Base-by-base conservation (phyloP, 345 rosid species). In the Sapria himalayana region DNA sequence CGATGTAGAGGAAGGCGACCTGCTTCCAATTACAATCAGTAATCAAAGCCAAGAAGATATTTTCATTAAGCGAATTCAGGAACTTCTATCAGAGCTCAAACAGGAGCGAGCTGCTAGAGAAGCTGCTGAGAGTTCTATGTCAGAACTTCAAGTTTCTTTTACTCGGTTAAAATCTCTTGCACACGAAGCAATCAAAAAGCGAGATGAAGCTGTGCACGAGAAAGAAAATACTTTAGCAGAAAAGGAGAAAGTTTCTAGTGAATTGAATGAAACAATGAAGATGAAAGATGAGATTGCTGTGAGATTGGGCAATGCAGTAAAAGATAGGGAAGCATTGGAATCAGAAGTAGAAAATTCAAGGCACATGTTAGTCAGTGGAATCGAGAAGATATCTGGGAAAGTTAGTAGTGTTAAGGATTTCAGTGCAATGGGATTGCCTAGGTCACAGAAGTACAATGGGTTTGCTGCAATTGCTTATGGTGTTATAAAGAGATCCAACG, bases 351-450 rank as follows among this genome's bases (percentile, higher is more conserved):
- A 84, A 62, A 79, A 57, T 33, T 77, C 84, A 1, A 69, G 81
- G 19, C 95, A 84, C 54, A 77, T 89, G 93, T 58, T 89, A 16
- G 78, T 76, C 17, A 79, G 93, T 17, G 95, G 95, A 38, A 82
- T 82, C 17, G 98, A 89, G 48, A 89, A 89, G 65, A 82, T 89
- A 44, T 82, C 93, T 0, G 92, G 86, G 3, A 89, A 89, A 68
- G 67, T 79, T 5, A 74, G 74, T 45, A 73, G 50, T 54, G 74
- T 61, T 39, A 89, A 82, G 70, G 82, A 73, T 49, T 82, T 82
- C 36, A 22, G 79, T 0, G 74, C 65, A 0, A 66, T 65, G 22
- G 98, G 86, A 37, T 71, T 89, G 49, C 93, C 98, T 2, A 64
- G 78, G 48, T 82, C 92, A 3, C 79, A 69, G 47, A 89, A 77